Base-by-base conservation (phyloP, 2,329 filamentous ascomycete genomes). In the Aureobasidium namibiae region DNA sequence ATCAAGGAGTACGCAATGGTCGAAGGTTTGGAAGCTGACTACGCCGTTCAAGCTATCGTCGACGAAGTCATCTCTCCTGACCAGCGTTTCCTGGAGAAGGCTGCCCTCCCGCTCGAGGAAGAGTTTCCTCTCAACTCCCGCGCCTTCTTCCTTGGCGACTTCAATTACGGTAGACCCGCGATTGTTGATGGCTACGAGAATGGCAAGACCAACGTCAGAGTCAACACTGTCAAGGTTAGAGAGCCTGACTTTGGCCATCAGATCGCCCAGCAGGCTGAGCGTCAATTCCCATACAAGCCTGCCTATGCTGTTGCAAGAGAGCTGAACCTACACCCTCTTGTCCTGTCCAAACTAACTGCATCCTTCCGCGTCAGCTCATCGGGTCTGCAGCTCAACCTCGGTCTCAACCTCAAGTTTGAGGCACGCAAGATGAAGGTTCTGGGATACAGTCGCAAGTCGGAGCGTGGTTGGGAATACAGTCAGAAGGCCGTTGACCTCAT, bases 321-420 rank as follows among this genome's bases (percentile, higher is more conserved):
- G 69, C 79, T 99, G 11, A 81, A 83, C 4, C 78, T 99, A 62
- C 92, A 95, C 64, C 88, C 92, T 8, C 79, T 99, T 52, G 88
- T 94, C 2, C 78, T 99, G 33, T 95, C 92, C 73, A 99, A 96
- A 79, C 89, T 99, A 67, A 97, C 94, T 0, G 95, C 94, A 1
- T 92, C 92, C 0, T 97, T 95, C 72, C 88, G 87, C 58, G 89
- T 99, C 60, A 84, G 84, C 18, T 84, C 92, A 4, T 90, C 90
- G 60, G 90, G 89, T 26, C 78, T 91, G 61, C 88, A 89, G 66
- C 81, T 96, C 63, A 99, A 99, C 67, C 78, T 99, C 24, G 94
- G 94, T 0, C 79, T 99, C 62, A 99, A 99, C 68, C 80, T 99
- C 65, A 99, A 99, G 72, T 99, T 99, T 61, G 94, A 99, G 71